A percentile compares a stretch with the other conserved stretches of the same genome.
These are phyloP conservation scores for Candida sp. DNA, from an alignment of 1,139 yeast genomes.

Conservation along the genomic window DNA sequence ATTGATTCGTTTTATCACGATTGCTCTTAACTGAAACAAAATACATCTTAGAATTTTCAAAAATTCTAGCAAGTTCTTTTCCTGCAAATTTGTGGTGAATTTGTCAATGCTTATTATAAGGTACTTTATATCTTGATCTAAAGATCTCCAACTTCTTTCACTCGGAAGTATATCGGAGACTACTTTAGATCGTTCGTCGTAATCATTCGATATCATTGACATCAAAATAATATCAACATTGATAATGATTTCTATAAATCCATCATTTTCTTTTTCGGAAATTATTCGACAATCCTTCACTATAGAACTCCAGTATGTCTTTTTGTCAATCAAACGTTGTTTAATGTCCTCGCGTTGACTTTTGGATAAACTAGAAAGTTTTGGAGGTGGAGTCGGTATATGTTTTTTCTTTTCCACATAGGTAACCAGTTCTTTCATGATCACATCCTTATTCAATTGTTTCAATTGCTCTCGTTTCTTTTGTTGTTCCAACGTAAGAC, in stretches of 20 bases:
- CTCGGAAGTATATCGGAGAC: conserved; percentile 22
- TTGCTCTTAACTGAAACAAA: conserved; percentile 25
- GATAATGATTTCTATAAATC: conserved; percentile 20
- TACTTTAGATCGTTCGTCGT: conserved; percentile 30
- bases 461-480: conserved; percentile 16
- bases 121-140: conserved; percentile 22
- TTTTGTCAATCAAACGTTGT: conserved; percentile 14
- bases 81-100: conserved; percentile 11
- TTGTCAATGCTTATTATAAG: conserved; percentile 20
- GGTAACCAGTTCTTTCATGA: conserved; percentile 12
- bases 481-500: conserved; percentile 7
- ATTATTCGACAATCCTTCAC: conserved; percentile 24
- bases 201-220: conserved; percentile 29
- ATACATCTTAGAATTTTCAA: conserved; percentile 27
- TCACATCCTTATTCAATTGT: conserved; percentile 17
- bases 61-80: conserved; percentile 17
- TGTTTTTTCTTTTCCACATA: conserved; percentile 6
- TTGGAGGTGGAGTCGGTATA: not conserved
- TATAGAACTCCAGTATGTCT: conserved; percentile 26
- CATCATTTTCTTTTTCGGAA: conserved; percentile 19
- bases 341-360: conserved; percentile 17
- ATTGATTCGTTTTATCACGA: conserved; percentile 28
- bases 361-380: conserved; percentile 2
- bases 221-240: conserved; percentile 31
- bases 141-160: conserved; percentile 33